Evolutionary conservation across 257 asterid species (phyloP), one percentile per base, ranked within the genome.

Genomic region (Phtheirospermum japonicum): DNA sequence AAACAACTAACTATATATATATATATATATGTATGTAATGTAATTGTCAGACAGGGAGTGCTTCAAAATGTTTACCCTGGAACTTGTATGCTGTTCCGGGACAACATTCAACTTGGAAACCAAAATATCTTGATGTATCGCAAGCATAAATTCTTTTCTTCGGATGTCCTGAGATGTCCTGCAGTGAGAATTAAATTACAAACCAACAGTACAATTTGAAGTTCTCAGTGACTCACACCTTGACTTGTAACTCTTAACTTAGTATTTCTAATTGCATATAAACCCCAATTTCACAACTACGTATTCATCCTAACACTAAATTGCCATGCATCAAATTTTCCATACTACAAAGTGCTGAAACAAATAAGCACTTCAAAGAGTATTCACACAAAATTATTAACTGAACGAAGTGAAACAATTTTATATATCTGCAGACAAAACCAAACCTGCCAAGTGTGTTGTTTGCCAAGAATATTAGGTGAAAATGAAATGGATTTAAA

Each of bases 371-470:
- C 3, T 48, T 14, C 19, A 19, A 20, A 63, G 57, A 55, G 51
- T n/a, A 42, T 26, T 39, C 31, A 66, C 60, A 37, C 51, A 37
- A 13, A 36, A 17, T 42, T 10, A 63, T 57, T 55, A 57, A 61
- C 32, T 14, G 31, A 33, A 67, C 31, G 70, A 65, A 66, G 51
- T 70, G 4, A 49, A 49, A 19, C 28, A 7, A 59, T 58, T 50
- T 57, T 69, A 65, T 46, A 45, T 74, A 73, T n/a, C 70, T 40
- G 16, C 40, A 23, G 63, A 76, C 72, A 80, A 53, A 67, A 76
- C 7, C 75, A 65, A 78, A 93, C 97, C 99, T 93, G 94, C 99
- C 97, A 89, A 64, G 57, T 77, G 60, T 60, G 79, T 69, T 83
- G 97, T 67, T 85, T 84, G 28, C 76, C 64, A 23, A 20, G 79